phyloP scores from a whole-genome alignment of 73 alveolate species.

The Tetrahymena malaccensis region DNA sequence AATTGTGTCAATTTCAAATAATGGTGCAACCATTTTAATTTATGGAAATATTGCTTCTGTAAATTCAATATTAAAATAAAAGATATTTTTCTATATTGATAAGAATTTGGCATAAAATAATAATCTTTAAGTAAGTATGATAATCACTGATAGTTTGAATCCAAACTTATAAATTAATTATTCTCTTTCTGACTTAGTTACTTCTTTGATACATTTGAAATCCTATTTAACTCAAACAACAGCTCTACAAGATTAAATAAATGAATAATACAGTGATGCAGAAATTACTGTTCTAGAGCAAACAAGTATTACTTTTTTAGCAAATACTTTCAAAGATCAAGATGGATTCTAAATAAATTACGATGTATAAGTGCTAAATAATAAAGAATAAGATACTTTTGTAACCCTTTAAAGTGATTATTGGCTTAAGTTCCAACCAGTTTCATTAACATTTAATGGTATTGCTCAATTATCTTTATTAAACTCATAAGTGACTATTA shows the following conservation, averaged over 20 bases:
- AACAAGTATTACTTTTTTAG: not conserved
- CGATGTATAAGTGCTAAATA: not conserved
- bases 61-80: not conserved
- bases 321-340: not conserved
- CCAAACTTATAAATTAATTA: not conserved
- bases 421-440: not conserved
- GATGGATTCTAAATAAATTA: not conserved
- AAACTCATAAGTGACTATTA: not conserved
- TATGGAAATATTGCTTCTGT: not conserved
- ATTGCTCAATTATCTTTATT: not conserved
- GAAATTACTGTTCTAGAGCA: not conserved
- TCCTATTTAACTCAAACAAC: not conserved
- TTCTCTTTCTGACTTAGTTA: not conserved
- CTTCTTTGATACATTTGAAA: not conserved
- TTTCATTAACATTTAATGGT: not conserved
- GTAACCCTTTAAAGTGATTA: not conserved
- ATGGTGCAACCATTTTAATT: not conserved
- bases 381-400: not conserved
- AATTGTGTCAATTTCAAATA: not conserved
- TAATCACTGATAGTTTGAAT: not conserved
- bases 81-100: not conserved
- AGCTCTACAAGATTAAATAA: not conserved
- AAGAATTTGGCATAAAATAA: not conserved
- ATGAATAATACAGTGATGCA: not conserved
- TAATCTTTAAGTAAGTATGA: not conserved